Evolutionary conservation across 179 eudicot species (phyloP).

Genomic region (Amaranthus tricolor): DNA sequence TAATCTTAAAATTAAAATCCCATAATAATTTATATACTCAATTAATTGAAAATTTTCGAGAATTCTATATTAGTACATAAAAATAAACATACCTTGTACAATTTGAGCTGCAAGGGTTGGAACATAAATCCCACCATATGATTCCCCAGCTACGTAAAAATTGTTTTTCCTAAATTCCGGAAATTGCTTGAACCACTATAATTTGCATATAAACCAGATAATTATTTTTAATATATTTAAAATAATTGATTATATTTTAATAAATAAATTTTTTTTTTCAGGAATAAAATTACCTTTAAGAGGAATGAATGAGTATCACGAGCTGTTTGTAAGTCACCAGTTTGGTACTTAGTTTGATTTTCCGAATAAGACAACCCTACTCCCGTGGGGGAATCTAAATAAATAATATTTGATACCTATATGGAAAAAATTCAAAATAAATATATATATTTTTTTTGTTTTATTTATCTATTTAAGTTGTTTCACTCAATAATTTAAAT

Average conservation of each 20-base stretch:
- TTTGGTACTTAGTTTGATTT: constrained; percentile 53
- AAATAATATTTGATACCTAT: constrained; percentile 84
- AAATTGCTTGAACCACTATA: constrained; percentile 76
- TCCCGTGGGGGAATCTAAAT: constrained; percentile 92
- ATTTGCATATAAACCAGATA: background rate
- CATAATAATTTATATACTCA: too few species aligned
- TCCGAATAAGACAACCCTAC: constrained; percentile 84
- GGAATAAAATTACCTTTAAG: constrained; percentile 53
- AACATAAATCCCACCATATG: constrained; percentile 91
- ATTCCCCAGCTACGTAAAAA: constrained; percentile 89
- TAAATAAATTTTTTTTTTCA: too few species aligned
- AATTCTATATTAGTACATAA: background rate
- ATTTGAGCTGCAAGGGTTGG: constrained; percentile 88
- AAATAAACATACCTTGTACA: constrained; percentile 56
- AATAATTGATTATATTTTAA: background rate
- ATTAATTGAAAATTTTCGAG: too few species aligned
- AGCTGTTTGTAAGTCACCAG: constrained; percentile 82
- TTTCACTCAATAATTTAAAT: too few species aligned
- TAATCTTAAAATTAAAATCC: too few species aligned
- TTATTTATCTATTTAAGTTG: too few species aligned
- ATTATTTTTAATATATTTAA: background rate
- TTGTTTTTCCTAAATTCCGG: constrained; percentile 68
- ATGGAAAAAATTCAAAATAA: background rate
- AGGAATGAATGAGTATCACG: constrained; percentile 73
- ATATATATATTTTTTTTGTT: background rate